Base-by-base conservation (phyloP, 1,284 basidiomycete species). In the Naganishia sp. region DNA sequence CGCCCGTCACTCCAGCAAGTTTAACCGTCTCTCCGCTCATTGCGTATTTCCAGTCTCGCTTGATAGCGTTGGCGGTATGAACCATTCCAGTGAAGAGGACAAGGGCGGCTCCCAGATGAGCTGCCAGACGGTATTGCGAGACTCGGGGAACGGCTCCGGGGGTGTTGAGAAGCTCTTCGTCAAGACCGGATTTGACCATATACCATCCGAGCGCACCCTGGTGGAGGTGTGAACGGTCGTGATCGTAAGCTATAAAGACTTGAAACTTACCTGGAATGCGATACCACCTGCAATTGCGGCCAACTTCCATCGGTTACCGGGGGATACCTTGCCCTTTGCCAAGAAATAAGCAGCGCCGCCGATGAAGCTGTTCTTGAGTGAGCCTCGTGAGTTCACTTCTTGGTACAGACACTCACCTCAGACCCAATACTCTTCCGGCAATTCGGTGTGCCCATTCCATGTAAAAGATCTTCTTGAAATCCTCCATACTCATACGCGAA, bases 361-460 rank as follows among this genome's bases (percentile, higher is more conserved):
- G 72, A 94, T 85, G 77, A 94, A 94, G 50, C 84, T 85, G 62
- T 87, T 68, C 21, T 3, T 17, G 9, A 50, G 18, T 49, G 11
- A 49, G 47, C 23, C 11, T 25, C 3, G 1, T 6, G 28, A 28
- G 47, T 23, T 23, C 47, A 23, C 47, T 11, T 23, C 6, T 11
- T 6, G 3, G 47, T 25, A 23, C 25, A 5, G 47, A 21, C 28
- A 74, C 77, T 71, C 63, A 78, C 80, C 63, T 68, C n/a, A 84
- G 72, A 60, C 96, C 96, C 69, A 98, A 90, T 68, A 94, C 78
- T 64, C 96, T 89, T 18, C 96, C 96, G 56, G 98, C 87, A 61
- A 97, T 83, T 49, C 96, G 90, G 79, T 99, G 96, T 2, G 87
- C 86, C 93, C 94, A 99, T 84, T 99, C 96, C 96, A 95, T 96